Evolutionary conservation across 805 yeast genomes (phyloP).

Genomic region (Yarrowia sp.): DNA sequence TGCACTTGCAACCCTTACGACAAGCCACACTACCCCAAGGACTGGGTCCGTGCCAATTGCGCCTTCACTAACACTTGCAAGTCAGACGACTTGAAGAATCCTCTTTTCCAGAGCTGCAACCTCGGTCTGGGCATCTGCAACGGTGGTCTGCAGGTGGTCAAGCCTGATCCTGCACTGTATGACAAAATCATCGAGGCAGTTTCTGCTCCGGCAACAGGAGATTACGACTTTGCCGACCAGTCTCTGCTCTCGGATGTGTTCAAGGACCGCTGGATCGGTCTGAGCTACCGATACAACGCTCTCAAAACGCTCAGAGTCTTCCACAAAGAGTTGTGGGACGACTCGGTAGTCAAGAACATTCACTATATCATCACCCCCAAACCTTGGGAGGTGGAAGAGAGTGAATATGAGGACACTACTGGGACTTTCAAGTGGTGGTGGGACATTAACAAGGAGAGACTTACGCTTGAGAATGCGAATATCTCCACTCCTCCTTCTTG

Average conservation of each 20-base stretch:
- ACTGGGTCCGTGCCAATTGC: slow-evolving; percentile 53
- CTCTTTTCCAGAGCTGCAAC: slow-evolving; percentile 37
- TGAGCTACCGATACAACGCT: slow-evolving; percentile 54
- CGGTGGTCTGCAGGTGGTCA: slow-evolving; percentile 56
- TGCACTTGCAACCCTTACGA: slow-evolving; percentile 60
- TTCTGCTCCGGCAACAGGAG: slow-evolving; percentile 40
- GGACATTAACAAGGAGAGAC: slow-evolving; percentile 36
- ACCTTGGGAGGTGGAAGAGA: slow-evolving; percentile 51
- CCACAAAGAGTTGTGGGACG: slow-evolving; percentile 49
- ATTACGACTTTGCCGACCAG: slow-evolving; percentile 59
- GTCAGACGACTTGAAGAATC: slow-evolving; percentile 39
- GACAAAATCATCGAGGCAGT: slow-evolving; percentile 44
- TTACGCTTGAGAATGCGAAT: background rate
- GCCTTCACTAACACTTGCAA: slow-evolving; percentile 44
- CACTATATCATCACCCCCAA: slow-evolving; percentile 58
- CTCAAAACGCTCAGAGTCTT: slow-evolving; percentile 49
- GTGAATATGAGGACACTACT: slow-evolving; percentile 42
- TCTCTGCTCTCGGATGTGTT: slow-evolving; percentile 54
- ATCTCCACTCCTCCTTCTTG: slow-evolving; percentile 13
- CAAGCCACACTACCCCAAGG: slow-evolving; percentile 50
- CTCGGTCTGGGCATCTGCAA: slow-evolving; percentile 50
- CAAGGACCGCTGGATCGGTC: slow-evolving; percentile 48
- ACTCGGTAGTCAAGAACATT: slow-evolving; percentile 50
- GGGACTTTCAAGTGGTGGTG: slow-evolving; percentile 53
- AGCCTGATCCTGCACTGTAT: slow-evolving; percentile 43